A percentile compares a stretch with the other conserved stretches of the same genome.
phyloP scores from a whole-genome alignment of 225 moss, liverwort and hornwort species.

The Sphagnum tenellum region DNA sequence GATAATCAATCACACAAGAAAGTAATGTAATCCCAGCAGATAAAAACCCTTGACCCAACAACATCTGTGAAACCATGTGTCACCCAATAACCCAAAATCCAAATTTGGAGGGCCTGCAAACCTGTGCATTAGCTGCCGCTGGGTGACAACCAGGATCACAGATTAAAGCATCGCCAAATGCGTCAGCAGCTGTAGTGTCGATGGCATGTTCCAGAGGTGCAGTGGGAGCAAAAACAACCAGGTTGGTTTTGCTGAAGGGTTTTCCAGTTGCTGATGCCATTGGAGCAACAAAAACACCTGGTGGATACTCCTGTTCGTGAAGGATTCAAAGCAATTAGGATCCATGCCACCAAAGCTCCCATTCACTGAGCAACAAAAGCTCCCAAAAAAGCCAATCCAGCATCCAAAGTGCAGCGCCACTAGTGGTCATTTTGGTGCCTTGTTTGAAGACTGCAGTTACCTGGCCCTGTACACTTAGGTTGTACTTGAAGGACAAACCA shows the following conservation, averaged over 20 bases:
- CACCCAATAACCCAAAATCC: too few species aligned
- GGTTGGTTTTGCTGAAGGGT: conserved; percentile 75
- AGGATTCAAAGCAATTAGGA: too few species aligned
- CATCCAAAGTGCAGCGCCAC: too few species aligned
- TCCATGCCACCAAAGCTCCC: too few species aligned
- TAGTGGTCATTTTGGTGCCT: too few species aligned
- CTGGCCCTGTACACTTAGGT: conserved; percentile 62
- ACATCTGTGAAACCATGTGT: too few species aligned
- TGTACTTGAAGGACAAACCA: conserved; percentile 62
- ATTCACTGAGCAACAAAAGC: too few species aligned
- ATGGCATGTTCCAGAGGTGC: conserved; percentile 35
- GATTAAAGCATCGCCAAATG: conserved; percentile 72
- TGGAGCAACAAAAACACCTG: conserved; percentile 77
- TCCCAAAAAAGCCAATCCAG: too few species aligned
- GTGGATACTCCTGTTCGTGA: conserved; percentile 72
- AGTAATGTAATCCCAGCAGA: too few species aligned
- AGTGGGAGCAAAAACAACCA: conserved; percentile 84
- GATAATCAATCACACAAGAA: too few species aligned
- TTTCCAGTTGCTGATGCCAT: conserved; percentile 54
- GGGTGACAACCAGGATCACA: conserved; percentile 84
- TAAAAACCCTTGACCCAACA: too few species aligned
- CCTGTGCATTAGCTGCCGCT: conserved; percentile 66
- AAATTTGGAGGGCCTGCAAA: conserved; percentile 10
- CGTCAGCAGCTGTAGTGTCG: conserved; percentile 39
- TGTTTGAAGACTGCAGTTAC: conserved; percentile 17